phyloP scores from a whole-genome alignment of 352 stramenopile species.

The Elongisporangium undulatum region DNA sequence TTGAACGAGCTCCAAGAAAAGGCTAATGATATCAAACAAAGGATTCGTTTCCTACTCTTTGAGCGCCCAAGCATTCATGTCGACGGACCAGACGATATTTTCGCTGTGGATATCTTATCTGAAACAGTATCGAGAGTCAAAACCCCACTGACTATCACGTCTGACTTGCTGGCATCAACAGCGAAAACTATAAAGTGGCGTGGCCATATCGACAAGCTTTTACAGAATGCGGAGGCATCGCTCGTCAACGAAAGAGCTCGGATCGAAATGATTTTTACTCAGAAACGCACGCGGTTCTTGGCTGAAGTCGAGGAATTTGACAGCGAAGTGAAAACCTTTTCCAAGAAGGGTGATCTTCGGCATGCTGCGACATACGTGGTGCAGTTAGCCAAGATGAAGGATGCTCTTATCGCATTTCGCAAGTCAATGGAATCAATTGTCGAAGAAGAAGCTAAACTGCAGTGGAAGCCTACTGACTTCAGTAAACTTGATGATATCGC shows the following conservation, averaged over 20 bases:
- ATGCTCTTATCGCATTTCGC: slow-evolving; percentile 49
- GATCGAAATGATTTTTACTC: slow-evolving; percentile 69
- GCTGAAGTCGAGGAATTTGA: slow-evolving; percentile 76
- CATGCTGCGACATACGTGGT: slow-evolving; percentile 75
- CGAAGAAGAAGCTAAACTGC: slow-evolving; percentile 57
- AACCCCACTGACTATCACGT: slow-evolving; percentile 15
- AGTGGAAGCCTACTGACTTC: slow-evolving; percentile 72
- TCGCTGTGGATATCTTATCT: background rate
- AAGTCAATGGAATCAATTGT: slow-evolving; percentile 50
- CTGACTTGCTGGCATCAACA: slow-evolving; percentile 47
- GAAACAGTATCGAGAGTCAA: background rate
- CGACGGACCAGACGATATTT: slow-evolving; percentile 1
- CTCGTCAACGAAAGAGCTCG: slow-evolving; percentile 56
- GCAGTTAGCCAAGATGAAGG: slow-evolving; percentile 69
- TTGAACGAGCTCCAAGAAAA: slow-evolving; percentile 44
- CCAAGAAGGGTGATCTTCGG: slow-evolving; percentile 71
- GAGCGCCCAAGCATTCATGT: slow-evolving; percentile 38
- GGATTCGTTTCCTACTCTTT: slow-evolving; percentile 65
- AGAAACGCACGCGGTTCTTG: slow-evolving; percentile 63
- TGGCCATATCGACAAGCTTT: slow-evolving; percentile 43
- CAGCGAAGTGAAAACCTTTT: slow-evolving; percentile 56
- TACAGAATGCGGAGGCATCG: slow-evolving; percentile 44
- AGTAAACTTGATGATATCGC: slow-evolving; percentile 70
- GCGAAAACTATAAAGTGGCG: slow-evolving; percentile 71
- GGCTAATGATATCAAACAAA: slow-evolving; percentile 43